Evolutionary conservation across 345 rosid genomes (phyloP), one percentile per base, ranked within the genome.

Genomic region (Durio zibethinus): DNA sequence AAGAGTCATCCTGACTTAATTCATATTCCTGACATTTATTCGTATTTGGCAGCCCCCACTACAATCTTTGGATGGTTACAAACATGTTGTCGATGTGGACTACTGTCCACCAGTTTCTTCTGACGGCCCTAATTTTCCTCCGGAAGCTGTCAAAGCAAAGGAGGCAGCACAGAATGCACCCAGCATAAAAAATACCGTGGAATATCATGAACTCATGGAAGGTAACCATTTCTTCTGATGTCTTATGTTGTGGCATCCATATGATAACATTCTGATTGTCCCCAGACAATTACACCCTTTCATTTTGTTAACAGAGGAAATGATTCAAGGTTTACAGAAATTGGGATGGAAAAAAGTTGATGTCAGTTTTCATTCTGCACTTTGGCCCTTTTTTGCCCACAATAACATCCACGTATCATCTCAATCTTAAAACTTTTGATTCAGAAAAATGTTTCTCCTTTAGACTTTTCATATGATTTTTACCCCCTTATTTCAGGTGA

Each of bases 341-440:
- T 57, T 92, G 73, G 98, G 98, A 67, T 95, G 99, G 99, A 95
- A 85, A 78, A 95, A 93, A 84, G 94, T 95, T 2, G 99, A 93
- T 77, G 99, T 96, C 84, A 96, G 97, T 86, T 93, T 96, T 82
- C 98, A 92, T 80, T 93, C 98, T 0, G 83, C 99, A 0, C 80
- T 91, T 77, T 96, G 94, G 99, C 94, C 98, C 40, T 96, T 92
- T 87, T 89, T 93, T 73, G 99, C 99, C 33, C 98, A 96, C 72
- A 93, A 96, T 84, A 93, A 96, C 83, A 92, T 96, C 47, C 98
- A 96, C 33, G 99, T 93, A 87, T 64, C 4, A 23, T 60, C 74
- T 74, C 66, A 15, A 72, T 59, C 72, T 45, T 3, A 7, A 23
- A 33, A 60, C 73, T 40, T 73, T 48, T 0, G 5, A 25, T 77